phyloP scores from a whole-genome alignment of 768 basidiomycete species.

The Suillus placidus region DNA sequence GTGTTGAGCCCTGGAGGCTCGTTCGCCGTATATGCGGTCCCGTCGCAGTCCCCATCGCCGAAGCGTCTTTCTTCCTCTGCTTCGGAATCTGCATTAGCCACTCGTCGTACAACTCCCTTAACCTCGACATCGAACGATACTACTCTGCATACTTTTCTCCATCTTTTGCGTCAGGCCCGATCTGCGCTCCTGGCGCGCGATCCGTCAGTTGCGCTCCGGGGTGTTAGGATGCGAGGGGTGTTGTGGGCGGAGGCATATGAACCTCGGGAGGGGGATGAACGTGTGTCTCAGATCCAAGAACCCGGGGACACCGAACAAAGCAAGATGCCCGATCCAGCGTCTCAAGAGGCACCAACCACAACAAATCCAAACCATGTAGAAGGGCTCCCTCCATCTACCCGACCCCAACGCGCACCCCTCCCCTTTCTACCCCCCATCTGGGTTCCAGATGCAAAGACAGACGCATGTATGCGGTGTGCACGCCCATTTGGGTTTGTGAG shows the following conservation, averaged over 20 bases:
- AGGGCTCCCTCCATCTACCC: not conserved
- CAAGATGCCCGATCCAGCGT: not conserved
- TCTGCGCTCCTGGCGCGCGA: constrained; percentile 5
- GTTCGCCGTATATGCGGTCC: constrained; percentile 75
- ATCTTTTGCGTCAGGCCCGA: constrained; percentile 1
- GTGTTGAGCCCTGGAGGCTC: constrained; percentile 76
- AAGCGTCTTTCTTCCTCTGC: not conserved
- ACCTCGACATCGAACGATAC: not conserved
- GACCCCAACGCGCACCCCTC: constrained; percentile 29
- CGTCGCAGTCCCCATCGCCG: constrained; percentile 16
- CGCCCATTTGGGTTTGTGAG: constrained; percentile 60
- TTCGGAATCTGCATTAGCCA: not conserved
- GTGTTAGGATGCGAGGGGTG: constrained; percentile 6
- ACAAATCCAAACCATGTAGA: not conserved
- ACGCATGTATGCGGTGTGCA: constrained; percentile 84
- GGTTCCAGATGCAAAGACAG: constrained; percentile 87
- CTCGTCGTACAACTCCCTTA: not conserved
- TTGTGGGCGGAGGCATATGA: constrained; percentile 7
- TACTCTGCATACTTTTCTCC: constrained; percentile 1
- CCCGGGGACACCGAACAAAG: not conserved
- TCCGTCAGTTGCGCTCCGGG: constrained; percentile 1
- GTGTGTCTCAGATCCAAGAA: not conserved
- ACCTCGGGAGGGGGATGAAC: not conserved
- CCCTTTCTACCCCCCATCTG: constrained; percentile 90
- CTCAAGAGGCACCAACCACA: not conserved